Base-by-base conservation (phyloP, 2,329 filamentous ascomycete genomes). In the Fusarium concolor region DNA sequence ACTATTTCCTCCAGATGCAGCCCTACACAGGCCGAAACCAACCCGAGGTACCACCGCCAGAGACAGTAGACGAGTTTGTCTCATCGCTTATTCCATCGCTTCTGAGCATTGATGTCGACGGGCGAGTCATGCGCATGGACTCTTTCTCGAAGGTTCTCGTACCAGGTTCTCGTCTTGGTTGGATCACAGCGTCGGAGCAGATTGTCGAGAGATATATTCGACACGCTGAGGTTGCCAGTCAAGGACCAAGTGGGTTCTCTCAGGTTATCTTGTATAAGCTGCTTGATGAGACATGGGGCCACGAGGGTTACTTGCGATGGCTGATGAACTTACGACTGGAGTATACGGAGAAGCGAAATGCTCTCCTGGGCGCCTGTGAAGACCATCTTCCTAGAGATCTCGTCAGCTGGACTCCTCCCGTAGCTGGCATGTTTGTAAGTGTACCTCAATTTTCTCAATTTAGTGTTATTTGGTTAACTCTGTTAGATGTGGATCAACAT, bases 371-470 rank as follows among this genome's bases (percentile, higher is more conserved):
- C 10, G 93, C 94, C 0, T 97, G 94, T 76, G 92, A 96, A 78
- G 86, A 88, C 67, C 87, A 91, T 71, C 81, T 97, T 20, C 94
- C 94, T 0, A 81, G 77, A 24, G 89, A 92, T 22, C 83, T 97
- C 33, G 91, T 93, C 18, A 89, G 84, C 77, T 98, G 94, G 94
- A 86, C 83, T 26, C 87, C 92, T 1, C 94, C 95, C 1, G 86
- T 86, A 58, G 93, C 94, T 2, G 95, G 95, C 76, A 99, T 99
- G 96, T 99, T 99, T 86, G 91, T 93, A 80, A 85, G 90, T 89
- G 22, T 6, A 2, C n/a, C 6, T 10, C 22, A 26, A 24, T 22
- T n/a, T 15, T 44, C 26, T n/a, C 26, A 45, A 44, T 14, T 8
- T 10, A 42, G 14, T 35, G 10, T 22, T 11, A 4, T 26, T 12